A percentile compares a stretch with the other conserved stretches of the same genome.
phyloP scores from a whole-genome alignment of 208 protist species.

The Trypanosoma rangeli region DNA sequence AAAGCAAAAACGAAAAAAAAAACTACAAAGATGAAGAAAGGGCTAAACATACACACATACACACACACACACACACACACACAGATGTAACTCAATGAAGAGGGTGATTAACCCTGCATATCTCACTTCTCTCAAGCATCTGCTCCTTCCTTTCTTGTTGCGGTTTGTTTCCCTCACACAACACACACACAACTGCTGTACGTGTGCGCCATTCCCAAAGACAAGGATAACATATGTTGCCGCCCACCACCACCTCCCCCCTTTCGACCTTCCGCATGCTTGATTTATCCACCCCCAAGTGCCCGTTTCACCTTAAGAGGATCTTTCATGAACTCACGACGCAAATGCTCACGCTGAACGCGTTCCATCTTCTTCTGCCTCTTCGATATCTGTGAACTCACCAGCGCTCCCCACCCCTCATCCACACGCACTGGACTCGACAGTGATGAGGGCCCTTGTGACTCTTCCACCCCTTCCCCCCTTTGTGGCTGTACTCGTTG shows the following conservation, averaged over 20 bases:
- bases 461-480: background rate
- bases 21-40: constrained; percentile 7
- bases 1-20: background rate
- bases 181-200: too few relatives aligned
- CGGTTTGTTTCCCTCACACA: background rate
- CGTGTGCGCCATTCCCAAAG: too few relatives aligned
- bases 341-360: constrained; percentile 49
- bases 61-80: constrained; percentile 6
- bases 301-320: constrained; percentile 64
- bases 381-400: constrained; percentile 62
- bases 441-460: background rate
- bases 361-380: constrained; percentile 71
- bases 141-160: background rate
- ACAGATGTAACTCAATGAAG: background rate
- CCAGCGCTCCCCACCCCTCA: constrained; percentile 52
- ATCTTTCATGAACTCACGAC: constrained; percentile 65
- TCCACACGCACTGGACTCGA: background rate
- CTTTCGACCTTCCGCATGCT: background rate
- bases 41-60: constrained; percentile 6
- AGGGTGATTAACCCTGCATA: background rate
- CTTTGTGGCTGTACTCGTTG: background rate
- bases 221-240: background rate
- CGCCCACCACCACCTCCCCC: background rate
- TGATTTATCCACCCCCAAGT: background rate
- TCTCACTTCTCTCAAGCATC: background rate